Evolutionary conservation across 2,329 filamentous ascomycete species (phyloP).

Genomic region (Xylaria sp.): DNA sequence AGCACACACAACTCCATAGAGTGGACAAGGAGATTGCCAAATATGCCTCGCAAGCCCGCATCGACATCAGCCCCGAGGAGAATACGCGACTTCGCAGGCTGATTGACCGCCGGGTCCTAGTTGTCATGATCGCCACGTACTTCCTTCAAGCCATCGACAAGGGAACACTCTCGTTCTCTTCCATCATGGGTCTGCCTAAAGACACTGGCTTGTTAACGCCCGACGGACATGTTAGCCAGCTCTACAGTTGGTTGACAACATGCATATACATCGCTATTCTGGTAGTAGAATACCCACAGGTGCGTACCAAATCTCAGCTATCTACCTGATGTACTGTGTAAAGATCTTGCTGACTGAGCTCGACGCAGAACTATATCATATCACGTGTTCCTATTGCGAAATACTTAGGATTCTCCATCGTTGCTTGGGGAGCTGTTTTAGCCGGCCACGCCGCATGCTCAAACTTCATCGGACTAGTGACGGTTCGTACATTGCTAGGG

Average conservation of each 20-base stretch:
- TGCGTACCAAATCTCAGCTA: conserved; percentile 28
- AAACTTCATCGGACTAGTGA: conserved; percentile 68
- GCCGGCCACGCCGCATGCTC: conserved; percentile 69
- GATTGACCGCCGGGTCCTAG: conserved; percentile 74
- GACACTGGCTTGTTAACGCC: conserved; percentile 60
- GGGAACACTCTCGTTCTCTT: conserved; percentile 71
- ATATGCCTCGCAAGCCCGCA: conserved; percentile 67
- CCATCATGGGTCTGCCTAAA: conserved; percentile 68
- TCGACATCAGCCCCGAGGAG: conserved; percentile 69
- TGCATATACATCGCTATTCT: conserved; percentile 79
- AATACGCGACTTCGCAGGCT: conserved; percentile 68
- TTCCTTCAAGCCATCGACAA: conserved; percentile 77
- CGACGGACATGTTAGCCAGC: conserved; percentile 48
- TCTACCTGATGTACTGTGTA: not conserved
- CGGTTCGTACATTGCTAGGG: conserved; percentile 72
- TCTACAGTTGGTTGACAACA: conserved; percentile 78
- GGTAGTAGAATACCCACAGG: conserved; percentile 76
- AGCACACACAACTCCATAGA: conserved; percentile 59
- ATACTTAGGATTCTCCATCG: conserved; percentile 71
- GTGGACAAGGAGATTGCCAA: conserved; percentile 77
- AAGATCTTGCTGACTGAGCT: not conserved
- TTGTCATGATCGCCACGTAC: conserved; percentile 78
- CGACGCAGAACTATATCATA: conserved; percentile 59
- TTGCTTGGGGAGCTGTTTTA: conserved; percentile 70
- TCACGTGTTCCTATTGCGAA: conserved; percentile 74